Conservation (phyloP, 345 rosid species). For the Populus ilicifolia region DNA sequence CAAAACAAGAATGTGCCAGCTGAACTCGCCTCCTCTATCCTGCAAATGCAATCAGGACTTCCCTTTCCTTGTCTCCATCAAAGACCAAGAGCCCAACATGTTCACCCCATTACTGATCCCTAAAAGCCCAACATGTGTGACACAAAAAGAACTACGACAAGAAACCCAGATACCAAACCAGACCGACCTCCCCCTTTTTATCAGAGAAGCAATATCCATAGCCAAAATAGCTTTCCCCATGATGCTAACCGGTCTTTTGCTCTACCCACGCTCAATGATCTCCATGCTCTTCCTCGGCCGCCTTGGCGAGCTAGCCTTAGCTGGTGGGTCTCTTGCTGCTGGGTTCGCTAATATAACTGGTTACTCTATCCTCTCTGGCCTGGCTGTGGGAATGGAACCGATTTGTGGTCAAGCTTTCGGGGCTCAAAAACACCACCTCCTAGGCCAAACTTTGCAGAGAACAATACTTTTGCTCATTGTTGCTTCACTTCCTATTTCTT, state of each 20-base stretch:
- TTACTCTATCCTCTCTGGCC: constrained; percentile 81
- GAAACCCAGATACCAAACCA: constrained; percentile 6
- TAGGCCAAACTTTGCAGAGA: constrained; percentile 62
- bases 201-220: constrained; percentile 50
- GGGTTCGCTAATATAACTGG: constrained; percentile 92
- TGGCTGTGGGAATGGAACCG: constrained; percentile 89
- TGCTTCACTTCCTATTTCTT: constrained; percentile 56
- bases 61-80: constrained; percentile 5
- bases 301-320: constrained; percentile 63
- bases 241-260: constrained; percentile 64
- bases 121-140: constrained; percentile 3
- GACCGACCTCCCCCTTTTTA: constrained; percentile 26
- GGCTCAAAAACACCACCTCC: constrained; percentile 51
- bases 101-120: constrained; percentile 7
- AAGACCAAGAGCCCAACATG: constrained; percentile 1
- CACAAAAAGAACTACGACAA: background rate
- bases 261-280: constrained; percentile 79
- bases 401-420: constrained; percentile 90
- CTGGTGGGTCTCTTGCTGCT: constrained; percentile 82
- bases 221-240: constrained; percentile 61
- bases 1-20: constrained; percentile 14
- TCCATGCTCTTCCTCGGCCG: constrained; percentile 75
- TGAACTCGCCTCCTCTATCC: constrained; percentile 2
- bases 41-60: constrained; percentile 6
- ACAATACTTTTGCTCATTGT: constrained; percentile 54